Percentiles rank a stretch among this genome's conserved stretches.
These are phyloP conservation scores for Thamnidium elegans DNA, from an alignment of 192 early-diverging fungal genomes.

Conservation along the genomic window DNA sequence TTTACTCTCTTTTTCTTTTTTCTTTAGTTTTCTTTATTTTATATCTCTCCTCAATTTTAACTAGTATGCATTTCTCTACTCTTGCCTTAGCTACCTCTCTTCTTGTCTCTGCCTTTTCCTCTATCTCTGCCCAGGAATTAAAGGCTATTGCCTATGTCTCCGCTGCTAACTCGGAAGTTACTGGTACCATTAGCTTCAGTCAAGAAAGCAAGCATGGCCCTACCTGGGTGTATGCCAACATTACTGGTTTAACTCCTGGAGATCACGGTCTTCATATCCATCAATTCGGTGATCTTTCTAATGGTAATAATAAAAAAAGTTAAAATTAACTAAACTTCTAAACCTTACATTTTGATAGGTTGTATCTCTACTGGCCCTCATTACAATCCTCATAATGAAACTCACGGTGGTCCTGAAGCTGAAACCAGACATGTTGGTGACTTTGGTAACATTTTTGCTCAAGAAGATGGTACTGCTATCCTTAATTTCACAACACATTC, in stretches of 20 bases:
- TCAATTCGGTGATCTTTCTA: constrained; percentile 68
- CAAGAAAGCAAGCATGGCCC: constrained; percentile 50
- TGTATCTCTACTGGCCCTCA: constrained; percentile 86
- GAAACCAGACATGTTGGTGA: constrained; percentile 82
- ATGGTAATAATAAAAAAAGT: constrained; percentile 22
- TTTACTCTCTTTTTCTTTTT: too few species aligned
- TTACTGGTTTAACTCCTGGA: constrained; percentile 63
- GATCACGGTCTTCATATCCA: constrained; percentile 87
- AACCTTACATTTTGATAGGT: constrained; percentile 32
- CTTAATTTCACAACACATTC: constrained; percentile 47
- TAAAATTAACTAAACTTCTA: background rate
- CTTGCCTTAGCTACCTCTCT: too few species aligned
- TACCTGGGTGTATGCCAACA: constrained; percentile 49
- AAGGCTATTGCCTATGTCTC: constrained; percentile 63
- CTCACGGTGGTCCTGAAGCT: constrained; percentile 75
- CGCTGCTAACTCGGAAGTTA: constrained; percentile 37
- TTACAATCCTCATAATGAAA: constrained; percentile 77
- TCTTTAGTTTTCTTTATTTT: too few species aligned
- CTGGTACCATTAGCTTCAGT: constrained; percentile 64
- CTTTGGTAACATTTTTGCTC: constrained; percentile 77
- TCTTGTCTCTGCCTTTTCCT: too few species aligned
- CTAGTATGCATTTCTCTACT: too few species aligned
- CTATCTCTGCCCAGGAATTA: too few species aligned
- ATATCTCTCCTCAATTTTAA: too few species aligned
- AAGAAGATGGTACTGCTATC: constrained; percentile 47